A percentile compares a stretch with the other conserved stretches of the same genome.
These are phyloP conservation scores for Hapsidospora chrysogenum DNA, from an alignment of 495 filamentous ascomycete species.

Conservation along the genomic window DNA sequence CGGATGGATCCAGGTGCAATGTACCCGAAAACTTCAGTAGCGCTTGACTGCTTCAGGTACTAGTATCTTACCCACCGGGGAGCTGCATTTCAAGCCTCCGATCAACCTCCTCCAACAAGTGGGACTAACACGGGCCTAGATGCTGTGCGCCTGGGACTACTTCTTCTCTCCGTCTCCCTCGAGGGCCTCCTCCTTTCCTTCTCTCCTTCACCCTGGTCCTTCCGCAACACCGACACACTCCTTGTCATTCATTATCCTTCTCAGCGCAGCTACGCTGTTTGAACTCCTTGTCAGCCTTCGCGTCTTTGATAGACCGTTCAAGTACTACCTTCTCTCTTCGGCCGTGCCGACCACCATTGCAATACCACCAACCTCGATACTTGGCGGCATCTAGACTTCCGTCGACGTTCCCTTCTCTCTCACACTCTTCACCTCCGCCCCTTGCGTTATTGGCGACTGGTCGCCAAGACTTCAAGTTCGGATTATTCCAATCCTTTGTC, in stretches of 20 bases:
- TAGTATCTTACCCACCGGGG: too few species aligned
- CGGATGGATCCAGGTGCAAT: too few species aligned
- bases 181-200: background rate
- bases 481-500: too few species aligned
- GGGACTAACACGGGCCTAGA: too few species aligned
- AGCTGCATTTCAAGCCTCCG: too few species aligned
- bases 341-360: constrained; percentile 3
- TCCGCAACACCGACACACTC: background rate
- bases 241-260: background rate
- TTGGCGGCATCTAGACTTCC: background rate
- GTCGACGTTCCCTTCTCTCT: too few species aligned
- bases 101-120: too few species aligned
- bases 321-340: constrained; percentile 3
- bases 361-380: background rate
- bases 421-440: background rate
- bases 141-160: background rate
- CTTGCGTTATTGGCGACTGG: background rate
- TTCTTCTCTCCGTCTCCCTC: background rate
- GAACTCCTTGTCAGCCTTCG: constrained; percentile 9
- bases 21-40: too few species aligned
- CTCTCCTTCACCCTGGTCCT: background rate
- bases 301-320: constrained; percentile 21
- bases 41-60: too few species aligned
- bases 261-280: constrained; percentile 2
- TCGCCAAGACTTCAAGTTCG: constrained; percentile 2